Percentiles rank a stretch among this genome's conserved stretches.
Evolutionary conservation across 2,329 filamentous ascomycete genomes (phyloP).

Genomic region (Sporothrix dimorphospora): DNA sequence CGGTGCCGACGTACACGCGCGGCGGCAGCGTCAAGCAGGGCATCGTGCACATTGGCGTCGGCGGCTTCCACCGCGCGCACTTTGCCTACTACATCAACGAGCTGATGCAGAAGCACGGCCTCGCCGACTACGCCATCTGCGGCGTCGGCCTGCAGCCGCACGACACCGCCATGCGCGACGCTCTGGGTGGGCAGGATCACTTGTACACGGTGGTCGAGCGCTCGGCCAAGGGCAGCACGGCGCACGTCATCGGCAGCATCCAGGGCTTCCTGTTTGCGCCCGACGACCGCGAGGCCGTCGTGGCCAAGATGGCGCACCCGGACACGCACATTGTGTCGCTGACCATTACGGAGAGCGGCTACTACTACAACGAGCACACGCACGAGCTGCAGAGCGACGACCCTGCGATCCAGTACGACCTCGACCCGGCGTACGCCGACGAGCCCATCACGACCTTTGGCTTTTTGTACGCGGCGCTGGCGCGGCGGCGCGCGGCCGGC

Average conservation of each 20-base stretch:
- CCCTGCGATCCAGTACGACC: conserved; percentile 54
- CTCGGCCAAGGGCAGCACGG: conserved; percentile 53
- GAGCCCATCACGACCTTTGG: conserved; percentile 54
- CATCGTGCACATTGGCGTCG: conserved; percentile 58
- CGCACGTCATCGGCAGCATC: conserved; percentile 56
- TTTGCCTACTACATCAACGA: conserved; percentile 56
- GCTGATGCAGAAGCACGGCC: conserved; percentile 51
- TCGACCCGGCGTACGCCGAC: conserved; percentile 51
- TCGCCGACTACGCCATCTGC: conserved; percentile 54
- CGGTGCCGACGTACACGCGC: conserved; percentile 50
- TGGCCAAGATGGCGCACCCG: conserved; percentile 58
- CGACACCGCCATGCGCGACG: conserved; percentile 56
- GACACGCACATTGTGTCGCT: conserved; percentile 59
- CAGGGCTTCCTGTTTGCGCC: conserved; percentile 56
- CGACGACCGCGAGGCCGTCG: conserved; percentile 54
- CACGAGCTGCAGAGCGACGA: conserved; percentile 54
- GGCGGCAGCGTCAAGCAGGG: conserved; percentile 52
- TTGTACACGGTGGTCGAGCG: conserved; percentile 59
- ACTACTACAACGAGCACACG: conserved; percentile 63
- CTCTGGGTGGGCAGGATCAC: conserved; percentile 51
- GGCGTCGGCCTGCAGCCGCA: conserved; percentile 56
- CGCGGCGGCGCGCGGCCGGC: conserved; percentile 49
- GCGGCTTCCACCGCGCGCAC: conserved; percentile 59
- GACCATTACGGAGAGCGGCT: conserved; percentile 60
- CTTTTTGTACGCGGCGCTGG: conserved; percentile 56